phyloP scores from a whole-genome alignment of 2,329 filamentous ascomycete species.

The Exophiala calicioides region DNA sequence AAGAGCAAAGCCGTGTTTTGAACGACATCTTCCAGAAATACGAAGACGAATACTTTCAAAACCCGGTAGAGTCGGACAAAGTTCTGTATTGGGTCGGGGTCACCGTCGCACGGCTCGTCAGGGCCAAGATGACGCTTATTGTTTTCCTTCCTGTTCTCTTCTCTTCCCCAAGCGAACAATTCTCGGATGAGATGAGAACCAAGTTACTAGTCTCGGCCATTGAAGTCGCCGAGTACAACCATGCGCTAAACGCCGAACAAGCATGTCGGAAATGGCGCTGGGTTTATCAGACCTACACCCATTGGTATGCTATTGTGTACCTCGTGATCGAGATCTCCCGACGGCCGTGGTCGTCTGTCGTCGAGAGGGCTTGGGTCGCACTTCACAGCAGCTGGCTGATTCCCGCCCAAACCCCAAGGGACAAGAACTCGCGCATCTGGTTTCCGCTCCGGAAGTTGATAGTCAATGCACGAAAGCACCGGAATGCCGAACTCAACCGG shows the following conservation, averaged over 20 bases:
- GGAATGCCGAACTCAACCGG: slow-evolving; percentile 36
- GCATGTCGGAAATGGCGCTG: slow-evolving; percentile 57
- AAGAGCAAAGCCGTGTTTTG: slow-evolving; percentile 50
- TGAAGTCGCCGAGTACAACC: slow-evolving; percentile 52
- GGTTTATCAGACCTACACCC: slow-evolving; percentile 61
- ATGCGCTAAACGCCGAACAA: slow-evolving; percentile 54
- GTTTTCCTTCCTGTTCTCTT: slow-evolving; percentile 68
- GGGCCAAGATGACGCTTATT: slow-evolving; percentile 76
- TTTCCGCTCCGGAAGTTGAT: slow-evolving; percentile 39
- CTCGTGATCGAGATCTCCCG: slow-evolving; percentile 55
- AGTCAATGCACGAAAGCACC: slow-evolving; percentile 36
- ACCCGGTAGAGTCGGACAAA: slow-evolving; percentile 40
- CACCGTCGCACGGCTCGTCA: slow-evolving; percentile 68
- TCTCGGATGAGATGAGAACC: slow-evolving; percentile 39
- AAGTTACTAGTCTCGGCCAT: slow-evolving; percentile 42
- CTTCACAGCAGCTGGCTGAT: slow-evolving; percentile 39
- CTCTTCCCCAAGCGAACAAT: slow-evolving; percentile 33
- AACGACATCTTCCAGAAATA: slow-evolving; percentile 48
- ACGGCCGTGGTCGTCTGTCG: slow-evolving; percentile 48
- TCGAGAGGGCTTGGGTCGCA: slow-evolving; percentile 52
- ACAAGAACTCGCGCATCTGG: slow-evolving; percentile 40
- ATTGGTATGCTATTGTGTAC: slow-evolving; percentile 62
- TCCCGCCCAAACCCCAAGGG: slow-evolving; percentile 33
- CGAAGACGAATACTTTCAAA: slow-evolving; percentile 47
- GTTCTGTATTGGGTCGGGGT: slow-evolving; percentile 65